phyloP scores from a whole-genome alignment of 208 protist species.

The Phytomonas sp. region DNA sequence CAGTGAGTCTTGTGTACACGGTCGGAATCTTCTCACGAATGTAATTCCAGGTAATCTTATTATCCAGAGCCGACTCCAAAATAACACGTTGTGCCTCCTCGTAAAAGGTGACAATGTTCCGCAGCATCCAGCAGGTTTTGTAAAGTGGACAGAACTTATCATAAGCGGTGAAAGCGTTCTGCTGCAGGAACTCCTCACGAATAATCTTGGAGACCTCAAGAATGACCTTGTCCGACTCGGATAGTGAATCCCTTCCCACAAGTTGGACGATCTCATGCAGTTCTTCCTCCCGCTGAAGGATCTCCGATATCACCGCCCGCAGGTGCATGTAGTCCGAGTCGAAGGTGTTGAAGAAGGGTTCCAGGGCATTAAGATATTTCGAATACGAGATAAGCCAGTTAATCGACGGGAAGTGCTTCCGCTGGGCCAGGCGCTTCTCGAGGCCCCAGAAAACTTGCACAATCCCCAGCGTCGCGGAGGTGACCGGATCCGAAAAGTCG shows the following conservation, averaged over 20 bases:
- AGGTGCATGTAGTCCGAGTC: slow-evolving; percentile 95
- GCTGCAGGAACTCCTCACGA: slow-evolving; percentile 99
- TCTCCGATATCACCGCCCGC: slow-evolving; percentile 89
- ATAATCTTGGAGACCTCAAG: slow-evolving; percentile 99
- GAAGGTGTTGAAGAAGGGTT: slow-evolving; percentile 95
- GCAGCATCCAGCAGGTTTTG: slow-evolving; percentile 98
- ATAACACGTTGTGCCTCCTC: slow-evolving; percentile 90
- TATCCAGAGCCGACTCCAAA: slow-evolving; percentile 79
- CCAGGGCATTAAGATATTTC: slow-evolving; percentile 97
- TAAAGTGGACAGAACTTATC: slow-evolving; percentile 97
- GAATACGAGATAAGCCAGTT: slow-evolving; percentile 99
- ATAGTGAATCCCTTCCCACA: slow-evolving; percentile 99
- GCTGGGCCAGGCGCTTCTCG: slow-evolving; percentile 99
- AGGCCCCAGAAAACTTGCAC: slow-evolving; percentile 99
- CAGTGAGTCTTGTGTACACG: slow-evolving; percentile 76
- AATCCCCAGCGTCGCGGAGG: slow-evolving; percentile 97
- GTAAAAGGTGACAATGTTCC: slow-evolving; percentile 98
- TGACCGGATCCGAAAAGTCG: slow-evolving; percentile 99
- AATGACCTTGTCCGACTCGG: slow-evolving; percentile 98
- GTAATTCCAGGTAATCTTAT: slow-evolving; percentile 94
- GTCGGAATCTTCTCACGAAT: slow-evolving; percentile 90
- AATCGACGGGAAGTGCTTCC: slow-evolving; percentile 99
- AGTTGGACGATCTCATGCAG: slow-evolving; percentile 99
- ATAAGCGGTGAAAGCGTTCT: slow-evolving; percentile 99
- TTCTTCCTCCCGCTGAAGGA: slow-evolving; percentile 99